Percentiles rank a stretch among this genome's conserved stretches.
phyloP scores from a whole-genome alignment of 768 basidiomycete genomes.

The Lepiota subincarnata region DNA sequence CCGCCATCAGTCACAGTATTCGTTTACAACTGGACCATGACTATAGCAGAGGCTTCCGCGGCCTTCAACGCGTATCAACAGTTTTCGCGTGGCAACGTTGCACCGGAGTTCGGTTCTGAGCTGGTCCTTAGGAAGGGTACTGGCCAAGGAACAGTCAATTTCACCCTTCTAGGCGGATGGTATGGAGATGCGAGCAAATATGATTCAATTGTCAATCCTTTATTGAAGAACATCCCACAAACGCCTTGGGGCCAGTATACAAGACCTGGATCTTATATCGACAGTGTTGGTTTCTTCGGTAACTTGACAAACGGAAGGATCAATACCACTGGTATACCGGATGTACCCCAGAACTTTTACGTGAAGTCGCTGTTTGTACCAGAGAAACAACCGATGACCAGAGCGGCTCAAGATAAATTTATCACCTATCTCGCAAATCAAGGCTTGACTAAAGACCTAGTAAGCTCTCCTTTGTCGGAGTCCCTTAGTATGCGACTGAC shows the following conservation, averaged over 20 bases:
- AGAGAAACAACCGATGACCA: slow-evolving; percentile 14
- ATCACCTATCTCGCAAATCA: slow-evolving; percentile 9
- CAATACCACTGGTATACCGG: slow-evolving; percentile 13
- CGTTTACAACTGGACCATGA: slow-evolving; percentile 33
- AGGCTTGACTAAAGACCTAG: not conserved
- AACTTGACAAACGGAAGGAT: slow-evolving; percentile 1
- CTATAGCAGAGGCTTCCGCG: slow-evolving; percentile 26
- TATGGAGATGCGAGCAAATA: slow-evolving; percentile 27
- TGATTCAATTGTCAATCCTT: slow-evolving; percentile 28
- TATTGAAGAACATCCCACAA: slow-evolving; percentile 22
- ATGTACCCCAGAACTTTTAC: slow-evolving; percentile 14
- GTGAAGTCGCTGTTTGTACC: slow-evolving; percentile 16
- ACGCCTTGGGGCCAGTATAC: not conserved
- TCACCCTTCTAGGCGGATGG: slow-evolving; percentile 33
- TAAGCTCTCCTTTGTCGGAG: not conserved
- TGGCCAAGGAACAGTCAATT: slow-evolving; percentile 23
- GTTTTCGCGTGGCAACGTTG: slow-evolving; percentile 28
- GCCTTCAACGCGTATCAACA: slow-evolving; percentile 31
- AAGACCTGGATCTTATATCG: slow-evolving; percentile 3
- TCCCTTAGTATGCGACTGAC: not conserved
- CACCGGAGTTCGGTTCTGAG: slow-evolving; percentile 32
- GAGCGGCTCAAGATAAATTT: not conserved
- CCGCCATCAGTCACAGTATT: slow-evolving; percentile 37
- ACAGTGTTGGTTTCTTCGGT: slow-evolving; percentile 9
- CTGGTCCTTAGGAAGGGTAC: slow-evolving; percentile 28